Conservation (phyloP, 2,329 filamentous ascomycete genomes). For the Nakataea oryzae region DNA sequence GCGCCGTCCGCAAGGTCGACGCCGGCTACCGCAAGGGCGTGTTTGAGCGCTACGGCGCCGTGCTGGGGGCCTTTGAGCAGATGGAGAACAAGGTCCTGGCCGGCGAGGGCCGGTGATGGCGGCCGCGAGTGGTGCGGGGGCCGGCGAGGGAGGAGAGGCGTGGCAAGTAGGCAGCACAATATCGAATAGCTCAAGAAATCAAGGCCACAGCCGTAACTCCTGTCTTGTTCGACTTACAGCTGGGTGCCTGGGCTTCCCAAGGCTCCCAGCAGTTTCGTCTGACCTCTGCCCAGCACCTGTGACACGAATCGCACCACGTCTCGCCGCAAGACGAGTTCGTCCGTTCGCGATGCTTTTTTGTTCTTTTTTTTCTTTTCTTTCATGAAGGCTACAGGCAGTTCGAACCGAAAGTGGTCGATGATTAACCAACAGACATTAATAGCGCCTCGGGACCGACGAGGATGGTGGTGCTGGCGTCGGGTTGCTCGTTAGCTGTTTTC, state of each 20-base stretch:
- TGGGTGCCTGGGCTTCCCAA: no score
- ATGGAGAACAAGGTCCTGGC: slow-evolving; percentile 61
- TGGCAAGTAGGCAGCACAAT: no score
- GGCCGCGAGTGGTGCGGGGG: neutral
- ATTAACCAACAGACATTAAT: no score
- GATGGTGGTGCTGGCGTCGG: neutral
- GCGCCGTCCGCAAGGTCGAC: slow-evolving; percentile 72
- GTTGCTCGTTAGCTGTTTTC: neutral
- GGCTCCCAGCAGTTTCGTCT: neutral
- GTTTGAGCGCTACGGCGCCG: slow-evolving; percentile 69
- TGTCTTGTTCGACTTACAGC: neutral
- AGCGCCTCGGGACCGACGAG: neutral
- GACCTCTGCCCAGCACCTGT: neutral
- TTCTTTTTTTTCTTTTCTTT: neutral
- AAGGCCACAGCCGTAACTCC: neutral
- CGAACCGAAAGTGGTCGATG: neutral
- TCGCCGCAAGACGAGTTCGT: neutral
- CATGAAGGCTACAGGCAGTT: neutral
- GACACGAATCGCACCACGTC: neutral
- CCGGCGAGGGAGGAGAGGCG: neutral
- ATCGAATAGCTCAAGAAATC: neutral
- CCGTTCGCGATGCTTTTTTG: neutral
- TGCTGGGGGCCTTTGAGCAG: slow-evolving; percentile 64
- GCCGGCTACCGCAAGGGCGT: slow-evolving; percentile 66
- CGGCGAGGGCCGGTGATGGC: slow-evolving; percentile 19